Evolutionary conservation across 768 basidiomycete species (phyloP).

Genomic region (Boletellus emodensis): DNA sequence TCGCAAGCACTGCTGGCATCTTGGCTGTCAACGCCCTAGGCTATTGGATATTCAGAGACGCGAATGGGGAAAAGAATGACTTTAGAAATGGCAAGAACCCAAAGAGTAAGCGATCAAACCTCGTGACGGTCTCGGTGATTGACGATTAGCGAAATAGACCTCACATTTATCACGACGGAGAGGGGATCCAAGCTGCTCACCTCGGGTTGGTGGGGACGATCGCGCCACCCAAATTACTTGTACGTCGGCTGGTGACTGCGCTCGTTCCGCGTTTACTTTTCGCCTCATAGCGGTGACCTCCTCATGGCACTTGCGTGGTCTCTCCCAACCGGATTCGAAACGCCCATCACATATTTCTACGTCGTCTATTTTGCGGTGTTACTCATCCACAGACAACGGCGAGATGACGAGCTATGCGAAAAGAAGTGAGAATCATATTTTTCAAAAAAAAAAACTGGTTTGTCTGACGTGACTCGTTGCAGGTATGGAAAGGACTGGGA

Average conservation of each 20-base stretch:
- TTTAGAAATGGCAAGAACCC: slow-evolving; percentile 93
- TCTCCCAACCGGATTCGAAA: slow-evolving; percentile 84
- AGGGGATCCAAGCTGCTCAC: slow-evolving; percentile 88
- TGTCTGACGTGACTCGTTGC: neutral
- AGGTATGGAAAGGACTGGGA: slow-evolving; percentile 96
- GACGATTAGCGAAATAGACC: slow-evolving; percentile 44
- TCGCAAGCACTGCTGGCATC: slow-evolving; percentile 49
- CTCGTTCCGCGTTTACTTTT: neutral
- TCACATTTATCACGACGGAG: slow-evolving; percentile 74
- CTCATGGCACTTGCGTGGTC: slow-evolving; percentile 93
- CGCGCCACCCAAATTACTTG: slow-evolving; percentile 92
- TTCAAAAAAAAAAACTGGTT: too few relatives aligned
- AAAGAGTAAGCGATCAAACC: slow-evolving; percentile 58
- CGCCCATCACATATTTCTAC: slow-evolving; percentile 96
- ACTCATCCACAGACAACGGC: slow-evolving; percentile 81
- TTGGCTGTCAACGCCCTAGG: slow-evolving; percentile 65
- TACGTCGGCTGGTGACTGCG: slow-evolving; percentile 30
- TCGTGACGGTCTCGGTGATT: neutral
- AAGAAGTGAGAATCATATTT: slow-evolving; percentile 61
- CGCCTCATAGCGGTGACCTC: slow-evolving; percentile 62
- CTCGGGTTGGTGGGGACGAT: slow-evolving; percentile 96
- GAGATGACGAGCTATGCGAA: slow-evolving; percentile 90
- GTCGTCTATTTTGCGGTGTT: slow-evolving; percentile 83
- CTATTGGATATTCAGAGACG: slow-evolving; percentile 84
- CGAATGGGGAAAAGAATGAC: slow-evolving; percentile 93